Evolutionary conservation across 495 filamentous ascomycete species (phyloP).

Genomic region (Talaromyces nanjingensis): DNA sequence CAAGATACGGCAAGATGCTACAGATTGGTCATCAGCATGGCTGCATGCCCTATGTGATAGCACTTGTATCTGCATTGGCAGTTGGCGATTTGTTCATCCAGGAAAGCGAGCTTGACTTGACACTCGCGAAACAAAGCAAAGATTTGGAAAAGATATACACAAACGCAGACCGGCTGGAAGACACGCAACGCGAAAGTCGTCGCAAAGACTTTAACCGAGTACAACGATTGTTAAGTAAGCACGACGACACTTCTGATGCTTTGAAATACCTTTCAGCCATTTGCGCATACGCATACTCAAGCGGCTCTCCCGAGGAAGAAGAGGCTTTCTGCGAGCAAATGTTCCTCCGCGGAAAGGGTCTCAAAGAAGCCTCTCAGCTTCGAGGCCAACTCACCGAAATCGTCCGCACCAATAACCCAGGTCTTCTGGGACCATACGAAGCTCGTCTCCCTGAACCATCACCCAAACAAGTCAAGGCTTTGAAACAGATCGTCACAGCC

Average conservation of each 20-base stretch:
- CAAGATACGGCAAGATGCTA: slow-evolving; percentile 85
- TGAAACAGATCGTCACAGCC: slow-evolving; percentile 85
- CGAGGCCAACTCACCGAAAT: slow-evolving; percentile 76
- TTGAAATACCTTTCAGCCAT: slow-evolving; percentile 85
- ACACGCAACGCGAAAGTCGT: slow-evolving; percentile 56
- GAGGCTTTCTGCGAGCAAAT: slow-evolving; percentile 69
- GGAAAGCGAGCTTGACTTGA: slow-evolving; percentile 66
- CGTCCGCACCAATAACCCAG: slow-evolving; percentile 65
- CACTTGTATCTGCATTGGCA: slow-evolving; percentile 80
- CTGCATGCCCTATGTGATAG: slow-evolving; percentile 80
- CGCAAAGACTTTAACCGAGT: slow-evolving; percentile 65
- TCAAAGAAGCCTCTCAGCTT: slow-evolving; percentile 79
- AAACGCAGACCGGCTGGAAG: slow-evolving; percentile 59
- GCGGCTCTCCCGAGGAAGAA: slow-evolving; percentile 31
- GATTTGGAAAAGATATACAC: slow-evolving; percentile 46
- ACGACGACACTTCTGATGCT: slow-evolving; percentile 78
- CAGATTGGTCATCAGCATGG: slow-evolving; percentile 77
- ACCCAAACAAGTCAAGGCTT: slow-evolving; percentile 63
- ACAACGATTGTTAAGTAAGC: slow-evolving; percentile 71
- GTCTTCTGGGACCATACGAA: slow-evolving; percentile 51
- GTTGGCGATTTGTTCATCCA: slow-evolving; percentile 85
- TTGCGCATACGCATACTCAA: slow-evolving; percentile 71
- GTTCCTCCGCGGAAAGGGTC: slow-evolving; percentile 78
- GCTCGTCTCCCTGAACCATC: slow-evolving; percentile 62
- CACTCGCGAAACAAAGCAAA: slow-evolving; percentile 29